phyloP scores from a whole-genome alignment of 805 yeast genomes.

The Ogataea siamensis region DNA sequence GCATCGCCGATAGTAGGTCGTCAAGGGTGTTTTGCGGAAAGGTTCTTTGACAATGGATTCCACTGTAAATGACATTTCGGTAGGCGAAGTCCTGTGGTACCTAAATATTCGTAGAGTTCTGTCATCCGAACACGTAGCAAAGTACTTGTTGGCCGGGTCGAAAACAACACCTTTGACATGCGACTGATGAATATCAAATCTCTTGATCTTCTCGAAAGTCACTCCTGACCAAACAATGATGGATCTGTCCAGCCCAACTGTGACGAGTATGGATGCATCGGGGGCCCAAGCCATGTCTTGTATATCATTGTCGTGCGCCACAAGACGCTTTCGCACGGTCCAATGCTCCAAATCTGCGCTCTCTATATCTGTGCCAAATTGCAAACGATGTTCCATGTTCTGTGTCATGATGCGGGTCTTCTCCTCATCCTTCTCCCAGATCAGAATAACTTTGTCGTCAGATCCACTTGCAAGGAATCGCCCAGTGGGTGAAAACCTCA shows the following conservation, averaged over 20 bases:
- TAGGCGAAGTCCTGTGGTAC: conserved; percentile 65
- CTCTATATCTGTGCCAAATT: conserved; percentile 30
- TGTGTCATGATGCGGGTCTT: conserved; percentile 40
- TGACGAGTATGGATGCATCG: conserved; percentile 82
- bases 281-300: conserved; percentile 99
- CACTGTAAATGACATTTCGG: conserved; percentile 77
- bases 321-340: conserved; percentile 88
- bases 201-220: conserved; percentile 84
- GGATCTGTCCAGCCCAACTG: conserved; percentile 92
- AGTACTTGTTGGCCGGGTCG: conserved; percentile 97
- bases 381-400: conserved; percentile 28
- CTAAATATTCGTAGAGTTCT: conserved; percentile 85
- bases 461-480: conserved; percentile 91
- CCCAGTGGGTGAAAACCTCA: conserved; percentile 90
- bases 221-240: conserved; percentile 92
- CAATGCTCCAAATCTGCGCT: conserved; percentile 83
- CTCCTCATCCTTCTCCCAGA: conserved; percentile 90
- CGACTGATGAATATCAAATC: conserved; percentile 90
- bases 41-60: conserved; percentile 85
- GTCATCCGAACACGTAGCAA: conserved; percentile 96
- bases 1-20: conserved; percentile 82
- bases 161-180: conserved; percentile 96
- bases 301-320: conserved; percentile 96
- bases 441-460: conserved; percentile 85
- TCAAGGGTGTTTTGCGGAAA: conserved; percentile 82